phyloP scores from a whole-genome alignment of 371 early-diverging fungal genomes.

The Umbelopsis sp. region DNA sequence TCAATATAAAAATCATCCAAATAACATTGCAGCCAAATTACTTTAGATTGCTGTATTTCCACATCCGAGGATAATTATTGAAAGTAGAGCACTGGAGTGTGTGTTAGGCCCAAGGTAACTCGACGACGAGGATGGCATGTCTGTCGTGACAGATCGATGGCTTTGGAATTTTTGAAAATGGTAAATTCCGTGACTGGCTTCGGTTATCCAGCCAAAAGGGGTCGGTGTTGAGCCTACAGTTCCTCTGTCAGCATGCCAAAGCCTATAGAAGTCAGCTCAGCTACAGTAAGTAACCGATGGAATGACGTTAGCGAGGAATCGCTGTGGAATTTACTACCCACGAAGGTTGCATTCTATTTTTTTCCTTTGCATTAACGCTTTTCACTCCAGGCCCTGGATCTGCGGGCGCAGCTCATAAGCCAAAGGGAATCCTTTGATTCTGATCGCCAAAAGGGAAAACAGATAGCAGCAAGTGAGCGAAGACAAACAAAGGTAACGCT shows the following conservation, averaged over 20 bases:
- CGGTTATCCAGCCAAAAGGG: too few species aligned
- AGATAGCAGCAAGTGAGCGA: slow-evolving; percentile 3
- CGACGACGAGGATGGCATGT: too few species aligned
- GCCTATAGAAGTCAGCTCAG: background rate
- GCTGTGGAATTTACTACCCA: background rate
- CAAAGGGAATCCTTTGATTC: slow-evolving; percentile 12
- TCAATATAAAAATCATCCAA: background rate
- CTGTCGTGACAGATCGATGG: too few species aligned
- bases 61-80: too few species aligned
- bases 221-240: too few species aligned
- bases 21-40: background rate
- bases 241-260: background rate
- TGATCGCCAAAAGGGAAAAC: slow-evolving; percentile 8
- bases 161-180: too few species aligned
- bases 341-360: background rate
- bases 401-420: background rate
- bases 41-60: too few species aligned
- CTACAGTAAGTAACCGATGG: background rate
- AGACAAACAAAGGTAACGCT: background rate
- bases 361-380: background rate
- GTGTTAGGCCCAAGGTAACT: too few species aligned
- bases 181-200: too few species aligned
- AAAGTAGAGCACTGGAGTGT: too few species aligned
- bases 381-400: background rate
- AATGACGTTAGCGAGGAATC: background rate